Evolutionary conservation across 2,329 filamentous ascomycete species (phyloP).

Genomic region (Fusarium sp.): DNA sequence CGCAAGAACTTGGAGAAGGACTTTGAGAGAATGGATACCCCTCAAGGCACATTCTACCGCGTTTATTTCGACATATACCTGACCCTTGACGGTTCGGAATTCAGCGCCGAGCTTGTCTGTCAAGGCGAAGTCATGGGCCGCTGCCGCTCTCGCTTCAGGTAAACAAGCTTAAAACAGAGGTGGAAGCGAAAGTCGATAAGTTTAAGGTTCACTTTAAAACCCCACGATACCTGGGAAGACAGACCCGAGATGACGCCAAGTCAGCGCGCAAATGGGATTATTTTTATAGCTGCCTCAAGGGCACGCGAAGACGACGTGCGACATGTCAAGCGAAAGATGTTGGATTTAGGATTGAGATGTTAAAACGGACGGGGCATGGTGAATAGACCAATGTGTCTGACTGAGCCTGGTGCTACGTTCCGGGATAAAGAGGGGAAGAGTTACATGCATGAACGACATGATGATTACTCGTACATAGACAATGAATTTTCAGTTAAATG

Average conservation of each 20-base stretch:
- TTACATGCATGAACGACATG: conserved; percentile 36
- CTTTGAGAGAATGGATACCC: conserved; percentile 99
- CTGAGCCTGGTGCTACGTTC: conserved; percentile 28
- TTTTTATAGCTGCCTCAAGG: conserved; percentile 20
- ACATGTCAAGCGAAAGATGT: conserved; percentile 36
- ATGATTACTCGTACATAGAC: conserved; percentile 37
- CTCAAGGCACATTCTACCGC: conserved; percentile 94
- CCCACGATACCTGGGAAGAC: conserved; percentile 43
- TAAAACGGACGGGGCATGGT: conserved; percentile 24
- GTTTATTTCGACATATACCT: conserved; percentile 85
- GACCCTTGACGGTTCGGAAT: conserved; percentile 95
- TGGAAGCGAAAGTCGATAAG: conserved; percentile 35
- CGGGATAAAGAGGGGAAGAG: conserved; percentile 26
- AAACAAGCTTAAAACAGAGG: conserved; percentile 38
- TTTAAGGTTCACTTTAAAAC: conserved; percentile 39
- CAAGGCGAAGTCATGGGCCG: conserved; percentile 99
- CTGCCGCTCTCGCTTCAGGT: conserved; percentile 88
- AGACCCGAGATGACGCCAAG: conserved; percentile 7
- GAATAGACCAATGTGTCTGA: conserved; percentile 25
- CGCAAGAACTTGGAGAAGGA: conserved; percentile 99
- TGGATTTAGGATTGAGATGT: conserved; percentile 35
- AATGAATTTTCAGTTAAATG: conserved; percentile 28
- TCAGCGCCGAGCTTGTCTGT: conserved; percentile 98
- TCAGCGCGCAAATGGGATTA: conserved; percentile 10
- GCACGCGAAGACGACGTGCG: conserved; percentile 12